phyloP scores from a whole-genome alignment of 495 filamentous ascomycete species.

The Aspergillus conjunctus region DNA sequence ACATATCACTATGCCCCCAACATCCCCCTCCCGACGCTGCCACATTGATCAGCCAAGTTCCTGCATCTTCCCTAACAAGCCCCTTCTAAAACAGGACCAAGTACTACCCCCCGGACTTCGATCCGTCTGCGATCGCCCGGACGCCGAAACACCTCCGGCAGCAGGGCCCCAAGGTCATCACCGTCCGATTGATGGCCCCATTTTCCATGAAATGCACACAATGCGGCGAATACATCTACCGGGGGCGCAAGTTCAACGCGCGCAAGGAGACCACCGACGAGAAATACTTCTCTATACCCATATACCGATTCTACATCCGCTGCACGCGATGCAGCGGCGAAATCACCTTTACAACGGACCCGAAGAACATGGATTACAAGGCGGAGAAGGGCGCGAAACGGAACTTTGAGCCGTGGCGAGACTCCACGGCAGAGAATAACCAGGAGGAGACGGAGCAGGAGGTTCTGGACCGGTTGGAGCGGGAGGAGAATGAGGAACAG shows the following conservation, averaged over 20 bases:
- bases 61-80: not conserved
- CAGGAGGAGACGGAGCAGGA: slow-evolving; percentile 83
- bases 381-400: slow-evolving; percentile 86
- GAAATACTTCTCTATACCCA: slow-evolving; percentile 84
- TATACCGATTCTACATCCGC: slow-evolving; percentile 92
- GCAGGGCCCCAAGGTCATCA: slow-evolving; percentile 77
- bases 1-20: no score
- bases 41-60: no score
- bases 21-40: no score
- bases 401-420: slow-evolving; percentile 90
- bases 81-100: slow-evolving; percentile 41
- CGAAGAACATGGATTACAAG: slow-evolving; percentile 90
- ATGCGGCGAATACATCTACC: slow-evolving; percentile 95
- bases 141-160: slow-evolving; percentile 61
- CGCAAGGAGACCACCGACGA: slow-evolving; percentile 93
- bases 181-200: slow-evolving; percentile 95
- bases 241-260: slow-evolving; percentile 95
- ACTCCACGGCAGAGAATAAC: slow-evolving; percentile 44
- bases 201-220: slow-evolving; percentile 90
- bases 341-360: slow-evolving; percentile 94
- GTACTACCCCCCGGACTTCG: slow-evolving; percentile 97
- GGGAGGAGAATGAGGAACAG: slow-evolving; percentile 62
- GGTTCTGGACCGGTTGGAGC: slow-evolving; percentile 78
- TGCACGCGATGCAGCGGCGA: slow-evolving; percentile 89
- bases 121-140: slow-evolving; percentile 80